phyloP scores from a whole-genome alignment of 2,329 filamentous ascomycete species.

The Rachicladosporium sp. region DNA sequence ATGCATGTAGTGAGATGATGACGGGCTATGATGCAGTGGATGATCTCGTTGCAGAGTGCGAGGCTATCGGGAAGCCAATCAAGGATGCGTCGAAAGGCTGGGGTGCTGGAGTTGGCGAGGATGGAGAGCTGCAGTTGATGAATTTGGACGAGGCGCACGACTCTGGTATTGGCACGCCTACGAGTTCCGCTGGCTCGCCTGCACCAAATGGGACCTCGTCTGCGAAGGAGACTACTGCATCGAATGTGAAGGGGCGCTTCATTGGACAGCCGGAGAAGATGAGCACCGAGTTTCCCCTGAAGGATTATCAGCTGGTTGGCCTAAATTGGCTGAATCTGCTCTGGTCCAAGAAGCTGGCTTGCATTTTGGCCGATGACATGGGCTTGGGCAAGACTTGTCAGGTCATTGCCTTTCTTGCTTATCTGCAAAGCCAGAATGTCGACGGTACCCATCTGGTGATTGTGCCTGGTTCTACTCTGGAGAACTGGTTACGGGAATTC shows the following conservation, averaged over 20 bases:
- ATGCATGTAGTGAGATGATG: conserved; percentile 60
- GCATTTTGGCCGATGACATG: conserved; percentile 96
- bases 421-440: conserved; percentile 58
- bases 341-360: conserved; percentile 66
- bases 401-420: conserved; percentile 80
- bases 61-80: conserved; percentile 56
- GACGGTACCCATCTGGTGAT: conserved; percentile 72
- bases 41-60: conserved; percentile 64
- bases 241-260: conserved; percentile 34
- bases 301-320: conserved; percentile 87
- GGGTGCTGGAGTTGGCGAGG: conserved; percentile 49
- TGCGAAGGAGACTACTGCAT: conserved; percentile 26
- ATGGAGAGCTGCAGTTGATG: conserved; percentile 49
- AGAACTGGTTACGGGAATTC: conserved; percentile 93
- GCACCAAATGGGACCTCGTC: conserved; percentile 15
- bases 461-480: conserved; percentile 83
- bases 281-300: conserved; percentile 64
- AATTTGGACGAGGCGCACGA: conserved; percentile 45
- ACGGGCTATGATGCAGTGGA: conserved; percentile 73
- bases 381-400: conserved; percentile 90
- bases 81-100: conserved; percentile 53
- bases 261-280: conserved; percentile 65
- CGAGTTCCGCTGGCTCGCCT: conserved; percentile 20
- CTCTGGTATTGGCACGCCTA: conserved; percentile 55
- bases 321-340: conserved; percentile 88